These are phyloP conservation scores for Chlorencoelia australis DNA, from an alignment of 2,329 filamentous ascomycete species.

Conservation along the genomic window DNA sequence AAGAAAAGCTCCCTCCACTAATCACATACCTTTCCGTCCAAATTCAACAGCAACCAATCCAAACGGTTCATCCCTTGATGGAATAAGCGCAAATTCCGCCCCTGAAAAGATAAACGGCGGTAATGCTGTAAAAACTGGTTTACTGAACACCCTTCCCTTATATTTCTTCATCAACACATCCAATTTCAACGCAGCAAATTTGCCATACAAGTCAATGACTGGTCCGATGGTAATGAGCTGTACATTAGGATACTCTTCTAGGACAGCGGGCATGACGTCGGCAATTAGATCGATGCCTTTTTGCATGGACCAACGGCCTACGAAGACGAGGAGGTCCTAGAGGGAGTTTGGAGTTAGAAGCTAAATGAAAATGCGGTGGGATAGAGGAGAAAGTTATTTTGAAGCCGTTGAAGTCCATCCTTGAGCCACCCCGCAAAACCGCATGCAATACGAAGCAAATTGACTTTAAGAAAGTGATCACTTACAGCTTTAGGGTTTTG, in stretches of 20 bases:
- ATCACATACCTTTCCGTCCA: conserved; percentile 56
- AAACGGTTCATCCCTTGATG: conserved; percentile 59
- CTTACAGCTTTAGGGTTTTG: conserved; percentile 50
- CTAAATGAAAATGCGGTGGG: too few species aligned
- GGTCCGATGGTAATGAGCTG: conserved; percentile 56
- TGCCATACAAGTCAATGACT: conserved; percentile 58
- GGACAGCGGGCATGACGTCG: conserved; percentile 53
- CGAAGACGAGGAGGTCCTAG: conserved; percentile 59
- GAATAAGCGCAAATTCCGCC: conserved; percentile 58
- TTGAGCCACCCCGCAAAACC: too few species aligned
- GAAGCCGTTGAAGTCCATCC: too few species aligned
- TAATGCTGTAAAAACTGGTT: conserved; percentile 56
- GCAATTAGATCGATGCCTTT: conserved; percentile 61
- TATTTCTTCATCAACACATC: conserved; percentile 52
- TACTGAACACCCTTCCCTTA: conserved; percentile 55
- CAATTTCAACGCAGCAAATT: conserved; percentile 56
- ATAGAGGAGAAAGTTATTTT: too few species aligned
- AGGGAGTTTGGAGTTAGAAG: too few species aligned
- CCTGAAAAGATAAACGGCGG: conserved; percentile 59
- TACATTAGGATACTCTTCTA: conserved; percentile 48
- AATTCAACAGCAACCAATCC: conserved; percentile 61
- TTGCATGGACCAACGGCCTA: conserved; percentile 59
- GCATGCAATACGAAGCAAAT: too few species aligned
- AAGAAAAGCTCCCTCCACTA: too few species aligned
- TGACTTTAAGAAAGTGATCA: too few species aligned